These are phyloP conservation scores for Apiospora pterosperma DNA, from an alignment of 2,329 filamentous ascomycete species.

Conservation along the genomic window DNA sequence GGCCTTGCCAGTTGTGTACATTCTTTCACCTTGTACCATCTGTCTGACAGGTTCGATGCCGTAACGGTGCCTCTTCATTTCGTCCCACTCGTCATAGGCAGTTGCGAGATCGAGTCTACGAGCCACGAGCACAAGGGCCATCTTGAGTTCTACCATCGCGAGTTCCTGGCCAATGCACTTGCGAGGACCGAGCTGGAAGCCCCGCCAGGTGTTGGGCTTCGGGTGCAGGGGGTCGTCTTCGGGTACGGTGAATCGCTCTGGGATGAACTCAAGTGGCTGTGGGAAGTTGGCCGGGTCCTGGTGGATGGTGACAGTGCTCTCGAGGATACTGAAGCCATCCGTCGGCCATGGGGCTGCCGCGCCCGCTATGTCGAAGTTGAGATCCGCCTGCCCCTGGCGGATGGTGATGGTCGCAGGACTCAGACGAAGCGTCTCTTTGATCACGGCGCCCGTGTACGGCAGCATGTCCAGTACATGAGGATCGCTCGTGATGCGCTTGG, in stretches of 20 bases:
- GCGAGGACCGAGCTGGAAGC: too few relatives aligned
- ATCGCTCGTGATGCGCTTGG: slow-evolving; percentile 33
- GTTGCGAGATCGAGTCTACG: too few relatives aligned
- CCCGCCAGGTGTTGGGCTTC: too few relatives aligned
- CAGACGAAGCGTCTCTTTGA: slow-evolving; percentile 50
- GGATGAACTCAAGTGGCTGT: slow-evolving; percentile 44
- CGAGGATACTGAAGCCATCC: slow-evolving; percentile 27
- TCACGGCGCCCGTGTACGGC: slow-evolving; percentile 46
- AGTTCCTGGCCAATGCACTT: too few relatives aligned
- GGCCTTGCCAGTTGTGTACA: too few relatives aligned
- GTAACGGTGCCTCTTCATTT: too few relatives aligned
- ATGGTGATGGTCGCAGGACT: slow-evolving; percentile 40
- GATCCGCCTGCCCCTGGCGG: slow-evolving; percentile 29
- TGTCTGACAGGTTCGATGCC: too few relatives aligned
- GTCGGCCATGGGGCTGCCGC: slow-evolving; percentile 39
- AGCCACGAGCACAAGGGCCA: too few relatives aligned
- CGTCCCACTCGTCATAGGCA: too few relatives aligned
- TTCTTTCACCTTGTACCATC: too few relatives aligned
- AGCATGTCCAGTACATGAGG: slow-evolving; percentile 45
- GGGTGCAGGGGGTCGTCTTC: too few relatives aligned
- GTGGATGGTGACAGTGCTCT: slow-evolving; percentile 21
- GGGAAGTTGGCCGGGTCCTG: slow-evolving; percentile 36
- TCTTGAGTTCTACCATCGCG: too few relatives aligned
- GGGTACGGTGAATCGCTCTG: slow-evolving; percentile 37
- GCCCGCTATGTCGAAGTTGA: slow-evolving; percentile 37